Evolutionary conservation across 1,139 yeast genomes (phyloP).

Genomic region (Ogataea hybrid): DNA sequence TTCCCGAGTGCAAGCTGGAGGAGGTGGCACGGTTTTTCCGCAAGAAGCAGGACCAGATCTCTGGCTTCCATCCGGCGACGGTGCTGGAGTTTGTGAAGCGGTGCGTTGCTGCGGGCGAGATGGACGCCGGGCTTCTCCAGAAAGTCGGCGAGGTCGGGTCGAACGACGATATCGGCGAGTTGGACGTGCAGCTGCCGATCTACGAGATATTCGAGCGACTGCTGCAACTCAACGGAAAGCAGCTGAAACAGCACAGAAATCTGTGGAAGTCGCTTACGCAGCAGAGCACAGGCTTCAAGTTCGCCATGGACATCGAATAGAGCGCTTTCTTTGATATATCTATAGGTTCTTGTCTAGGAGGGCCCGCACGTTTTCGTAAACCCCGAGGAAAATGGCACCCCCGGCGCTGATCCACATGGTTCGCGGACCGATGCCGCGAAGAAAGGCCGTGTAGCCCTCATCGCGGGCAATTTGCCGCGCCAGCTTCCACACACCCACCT

Average conservation of each 20-base stretch:
- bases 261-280: conserved; percentile 31
- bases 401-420: conserved; percentile 98
- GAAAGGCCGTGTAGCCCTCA: conserved; percentile 70
- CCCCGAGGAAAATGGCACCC: conserved; percentile 95
- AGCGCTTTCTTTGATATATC: background rate
- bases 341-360: too few species aligned
- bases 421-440: conserved; percentile 88
- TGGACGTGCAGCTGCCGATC: conserved; percentile 48
- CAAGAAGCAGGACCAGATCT: conserved; percentile 64
- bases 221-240: conserved; percentile 4
- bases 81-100: conserved; percentile 35
- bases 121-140: conserved; percentile 7
- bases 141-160: conserved; percentile 21
- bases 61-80: conserved; percentile 69
- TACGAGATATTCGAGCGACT: conserved; percentile 56
- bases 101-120: conserved; percentile 17
- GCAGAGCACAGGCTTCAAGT: conserved; percentile 28
- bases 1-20: conserved; percentile 59
- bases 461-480: conserved; percentile 50
- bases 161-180: conserved; percentile 43
- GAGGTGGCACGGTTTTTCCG: conserved; percentile 66
- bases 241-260: background rate
- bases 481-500: conserved; percentile 46
- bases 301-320: conserved; percentile 28
- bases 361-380: conserved; percentile 70